These are phyloP conservation scores for Knufia fluminis DNA, from an alignment of 2,329 filamentous ascomycete genomes.

Conservation along the genomic window DNA sequence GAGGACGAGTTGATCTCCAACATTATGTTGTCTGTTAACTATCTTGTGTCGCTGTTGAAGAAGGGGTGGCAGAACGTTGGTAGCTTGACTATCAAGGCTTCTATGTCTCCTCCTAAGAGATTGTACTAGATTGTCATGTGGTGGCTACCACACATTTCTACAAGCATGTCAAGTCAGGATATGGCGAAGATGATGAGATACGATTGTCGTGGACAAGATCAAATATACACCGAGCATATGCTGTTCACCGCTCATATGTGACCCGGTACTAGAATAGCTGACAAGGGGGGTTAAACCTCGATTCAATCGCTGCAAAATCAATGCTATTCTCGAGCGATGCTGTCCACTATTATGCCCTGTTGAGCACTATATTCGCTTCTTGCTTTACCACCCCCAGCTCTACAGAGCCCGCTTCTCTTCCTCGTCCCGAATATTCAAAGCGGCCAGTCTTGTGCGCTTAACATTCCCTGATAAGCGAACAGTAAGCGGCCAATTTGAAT, in stretches of 20 bases:
- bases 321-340: too few relatives aligned
- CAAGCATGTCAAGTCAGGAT: too few relatives aligned
- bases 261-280: conserved; percentile 8
- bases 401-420: too few relatives aligned
- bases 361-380: too few relatives aligned
- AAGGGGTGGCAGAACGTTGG: conserved; percentile 99
- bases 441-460: too few relatives aligned
- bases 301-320: background rate
- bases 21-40: conserved; percentile 99
- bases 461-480: too few relatives aligned
- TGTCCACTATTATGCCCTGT: too few relatives aligned
- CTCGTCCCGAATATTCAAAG: too few relatives aligned
- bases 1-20: conserved; percentile 93
- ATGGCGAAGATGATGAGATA: background rate
- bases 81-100: conserved; percentile 98
- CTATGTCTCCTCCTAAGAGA: conserved; percentile 97
- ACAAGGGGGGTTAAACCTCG: background rate
- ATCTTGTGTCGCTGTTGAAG: conserved; percentile 98
- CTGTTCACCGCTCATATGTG: conserved; percentile 8
- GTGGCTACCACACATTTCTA: too few relatives aligned
- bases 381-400: too few relatives aligned
- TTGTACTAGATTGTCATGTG: conserved; percentile 73
- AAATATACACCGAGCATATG: background rate
- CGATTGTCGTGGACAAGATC: background rate
- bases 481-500: too few relatives aligned